Percentiles rank a stretch among this genome's conserved stretches.
Evolutionary conservation across 2,329 filamentous ascomycete species (phyloP).

Genomic region (Ceratocystis cubensis): DNA sequence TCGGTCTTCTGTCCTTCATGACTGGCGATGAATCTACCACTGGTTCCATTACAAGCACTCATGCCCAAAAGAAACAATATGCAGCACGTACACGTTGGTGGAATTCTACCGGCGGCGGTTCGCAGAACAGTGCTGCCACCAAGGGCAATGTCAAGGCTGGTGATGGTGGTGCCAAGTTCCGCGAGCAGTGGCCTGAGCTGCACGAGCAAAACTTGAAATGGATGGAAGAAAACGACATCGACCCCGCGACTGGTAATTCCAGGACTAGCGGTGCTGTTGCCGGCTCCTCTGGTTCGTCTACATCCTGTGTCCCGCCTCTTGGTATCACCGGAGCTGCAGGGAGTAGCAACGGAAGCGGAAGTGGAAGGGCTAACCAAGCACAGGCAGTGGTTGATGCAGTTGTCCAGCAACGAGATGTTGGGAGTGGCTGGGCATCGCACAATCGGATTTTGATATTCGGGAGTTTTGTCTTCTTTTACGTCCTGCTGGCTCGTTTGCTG

Average conservation of each 20-base stretch:
- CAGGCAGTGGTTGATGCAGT: constrained; percentile 65
- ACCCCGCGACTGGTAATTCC: constrained; percentile 59
- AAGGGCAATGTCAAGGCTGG: constrained; percentile 82
- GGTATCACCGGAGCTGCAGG: constrained; percentile 49
- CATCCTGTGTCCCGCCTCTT: constrained; percentile 40
- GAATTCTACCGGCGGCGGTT: constrained; percentile 88
- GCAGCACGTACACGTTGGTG: constrained; percentile 79
- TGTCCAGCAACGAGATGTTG: constrained; percentile 64
- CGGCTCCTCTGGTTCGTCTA: constrained; percentile 27
- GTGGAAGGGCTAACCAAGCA: constrained; percentile 32
- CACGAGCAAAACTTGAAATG: constrained; percentile 84
- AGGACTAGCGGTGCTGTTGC: constrained; percentile 26
- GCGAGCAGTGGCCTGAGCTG: constrained; percentile 75
- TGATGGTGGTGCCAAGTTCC: constrained; percentile 85
- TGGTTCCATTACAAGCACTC: constrained; percentile 66
- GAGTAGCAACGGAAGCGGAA: constrained; percentile 23
- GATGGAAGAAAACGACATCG: constrained; percentile 75
- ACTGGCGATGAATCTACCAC: constrained; percentile 98
- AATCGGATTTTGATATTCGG: constrained; percentile 67
- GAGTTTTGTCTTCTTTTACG: constrained; percentile 64
- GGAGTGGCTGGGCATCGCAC: constrained; percentile 66
- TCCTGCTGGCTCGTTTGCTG: constrained; percentile 64
- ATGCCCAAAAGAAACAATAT: constrained; percentile 64
- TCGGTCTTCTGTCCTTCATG: constrained; percentile 93
- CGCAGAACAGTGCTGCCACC: constrained; percentile 42